These are phyloP conservation scores for Ganoderma boninense DNA, from an alignment of 1,284 basidiomycete genomes.

Conservation along the genomic window DNA sequence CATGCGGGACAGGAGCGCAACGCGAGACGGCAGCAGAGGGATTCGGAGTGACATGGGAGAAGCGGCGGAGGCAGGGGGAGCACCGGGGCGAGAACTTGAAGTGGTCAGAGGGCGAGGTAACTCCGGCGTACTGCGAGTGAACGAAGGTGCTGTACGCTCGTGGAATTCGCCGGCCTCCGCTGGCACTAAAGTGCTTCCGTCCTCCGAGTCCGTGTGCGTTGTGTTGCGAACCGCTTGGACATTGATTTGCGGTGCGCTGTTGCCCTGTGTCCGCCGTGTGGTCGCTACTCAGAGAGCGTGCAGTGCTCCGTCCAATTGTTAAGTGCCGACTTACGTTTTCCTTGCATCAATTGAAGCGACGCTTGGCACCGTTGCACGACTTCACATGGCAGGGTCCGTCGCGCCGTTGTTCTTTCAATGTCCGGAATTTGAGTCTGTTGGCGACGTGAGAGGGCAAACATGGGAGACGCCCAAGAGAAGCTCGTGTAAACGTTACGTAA, in stretches of 20 bases:
- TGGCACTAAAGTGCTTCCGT: too few species aligned
- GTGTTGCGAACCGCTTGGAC: background rate
- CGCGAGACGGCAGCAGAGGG: background rate
- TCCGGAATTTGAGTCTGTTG: slow-evolving; percentile 5
- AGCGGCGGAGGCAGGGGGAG: background rate
- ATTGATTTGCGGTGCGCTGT: background rate
- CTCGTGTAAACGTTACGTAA: slow-evolving; percentile 23
- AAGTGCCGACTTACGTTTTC: background rate
- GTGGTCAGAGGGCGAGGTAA: background rate
- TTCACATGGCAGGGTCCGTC: slow-evolving; percentile 1
- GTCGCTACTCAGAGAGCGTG: background rate
- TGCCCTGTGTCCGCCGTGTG: background rate
- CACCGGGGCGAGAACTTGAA: background rate
- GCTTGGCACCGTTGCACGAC: slow-evolving; percentile 1
- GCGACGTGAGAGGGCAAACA: background rate
- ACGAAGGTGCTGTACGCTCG: background rate
- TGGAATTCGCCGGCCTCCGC: background rate
- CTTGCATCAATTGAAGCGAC: background rate
- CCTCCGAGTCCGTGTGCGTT: background rate
- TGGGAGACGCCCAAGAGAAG: slow-evolving; percentile 1
- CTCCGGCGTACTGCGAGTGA: slow-evolving; percentile 1
- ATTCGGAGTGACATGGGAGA: background rate
- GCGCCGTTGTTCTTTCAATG: background rate
- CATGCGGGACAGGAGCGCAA: background rate
- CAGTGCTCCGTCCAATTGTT: background rate